Percentiles rank a stretch among this genome's conserved stretches.
Conservation (phyloP, 176 grass and related monocot species). For the Phyllostachys edulis region DNA sequence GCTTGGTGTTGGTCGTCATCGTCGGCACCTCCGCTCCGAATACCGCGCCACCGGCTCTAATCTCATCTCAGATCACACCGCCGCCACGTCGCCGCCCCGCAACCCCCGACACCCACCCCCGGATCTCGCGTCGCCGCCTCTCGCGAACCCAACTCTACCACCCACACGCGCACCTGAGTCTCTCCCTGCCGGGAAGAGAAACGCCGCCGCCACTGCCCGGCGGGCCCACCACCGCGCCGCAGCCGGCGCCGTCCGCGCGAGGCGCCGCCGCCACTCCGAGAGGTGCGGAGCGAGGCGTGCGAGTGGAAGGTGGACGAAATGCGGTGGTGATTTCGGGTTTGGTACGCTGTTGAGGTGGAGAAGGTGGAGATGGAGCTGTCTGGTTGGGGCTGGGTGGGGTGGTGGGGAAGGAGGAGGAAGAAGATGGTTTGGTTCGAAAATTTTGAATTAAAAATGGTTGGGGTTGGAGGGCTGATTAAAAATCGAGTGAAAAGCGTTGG, state of each 20-base stretch:
- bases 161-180: conserved; percentile 2
- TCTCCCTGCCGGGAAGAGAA: neutral
- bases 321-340: conserved; percentile 41
- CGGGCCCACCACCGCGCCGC: neutral
- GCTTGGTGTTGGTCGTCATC: conserved; percentile 97
- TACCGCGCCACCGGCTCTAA: conserved; percentile 16
- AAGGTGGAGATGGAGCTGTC: conserved; percentile 59
- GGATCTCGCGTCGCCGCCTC: conserved; percentile 54
- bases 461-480: conserved; percentile 11
- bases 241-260: neutral
- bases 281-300: neutral
- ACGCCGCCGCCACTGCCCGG: neutral
- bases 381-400: neutral
- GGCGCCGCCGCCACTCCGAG: neutral
- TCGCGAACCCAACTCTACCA: neutral
- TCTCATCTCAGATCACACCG: conserved; percentile 84
- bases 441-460: conserved; percentile 44
- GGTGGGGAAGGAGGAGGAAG: conserved; percentile 35
- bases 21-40: conserved; percentile 24
- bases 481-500: neutral
- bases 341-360: conserved; percentile 45
- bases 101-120: neutral
- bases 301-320: conserved; percentile 31
- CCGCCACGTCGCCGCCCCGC: conserved; percentile 17
- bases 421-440: conserved; percentile 58